phyloP scores from a whole-genome alignment of 1,139 yeast species.

The Spencermartinsiella ligniputridi region DNA sequence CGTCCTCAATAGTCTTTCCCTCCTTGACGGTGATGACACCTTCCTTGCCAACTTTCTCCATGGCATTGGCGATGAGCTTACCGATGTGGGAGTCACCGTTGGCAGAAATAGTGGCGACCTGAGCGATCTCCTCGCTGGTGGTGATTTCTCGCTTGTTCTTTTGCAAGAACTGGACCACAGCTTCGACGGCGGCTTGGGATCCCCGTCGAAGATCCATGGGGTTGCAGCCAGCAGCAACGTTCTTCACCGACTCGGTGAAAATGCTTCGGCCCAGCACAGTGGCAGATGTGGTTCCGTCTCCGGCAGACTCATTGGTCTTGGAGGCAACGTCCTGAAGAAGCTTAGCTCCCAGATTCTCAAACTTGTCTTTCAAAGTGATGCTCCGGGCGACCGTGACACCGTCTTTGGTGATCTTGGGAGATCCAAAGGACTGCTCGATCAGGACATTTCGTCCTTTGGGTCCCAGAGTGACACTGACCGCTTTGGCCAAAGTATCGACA shows the following conservation, averaged over 20 bases:
- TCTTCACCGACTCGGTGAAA: slow-evolving; percentile 95
- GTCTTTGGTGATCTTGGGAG: slow-evolving; percentile 98
- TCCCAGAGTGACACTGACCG: slow-evolving; percentile 94
- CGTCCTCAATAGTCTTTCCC: slow-evolving; percentile 96
- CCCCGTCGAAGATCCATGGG: slow-evolving; percentile 99
- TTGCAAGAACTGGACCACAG: slow-evolving; percentile 85
- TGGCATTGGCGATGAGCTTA: slow-evolving; percentile 87
- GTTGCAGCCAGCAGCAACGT: slow-evolving; percentile 99
- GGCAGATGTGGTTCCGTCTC: slow-evolving; percentile 99
- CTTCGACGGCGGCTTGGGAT: slow-evolving; percentile 97
- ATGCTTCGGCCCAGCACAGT: slow-evolving; percentile 96
- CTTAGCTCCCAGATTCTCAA: slow-evolving; percentile 96
- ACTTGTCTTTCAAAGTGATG: slow-evolving; percentile 81
- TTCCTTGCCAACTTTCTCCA: slow-evolving; percentile 99
- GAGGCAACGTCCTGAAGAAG: slow-evolving; percentile 96
- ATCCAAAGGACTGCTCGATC: slow-evolving; percentile 94
- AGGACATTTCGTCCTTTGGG: slow-evolving; percentile 98
- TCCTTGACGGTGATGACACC: slow-evolving; percentile 98
- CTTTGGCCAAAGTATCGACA: slow-evolving; percentile 94
- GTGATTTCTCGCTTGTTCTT: slow-evolving; percentile 94
- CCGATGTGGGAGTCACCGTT: slow-evolving; percentile 97
- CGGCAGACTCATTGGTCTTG: slow-evolving; percentile 97
- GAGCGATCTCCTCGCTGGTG: slow-evolving; percentile 95
- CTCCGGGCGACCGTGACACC: slow-evolving; percentile 98
- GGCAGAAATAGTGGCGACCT: slow-evolving; percentile 98